Evolutionary conservation across 306 rosid genomes (phyloP), one percentile per base, ranked within the genome.

Genomic region (Parietaria judaica): DNA sequence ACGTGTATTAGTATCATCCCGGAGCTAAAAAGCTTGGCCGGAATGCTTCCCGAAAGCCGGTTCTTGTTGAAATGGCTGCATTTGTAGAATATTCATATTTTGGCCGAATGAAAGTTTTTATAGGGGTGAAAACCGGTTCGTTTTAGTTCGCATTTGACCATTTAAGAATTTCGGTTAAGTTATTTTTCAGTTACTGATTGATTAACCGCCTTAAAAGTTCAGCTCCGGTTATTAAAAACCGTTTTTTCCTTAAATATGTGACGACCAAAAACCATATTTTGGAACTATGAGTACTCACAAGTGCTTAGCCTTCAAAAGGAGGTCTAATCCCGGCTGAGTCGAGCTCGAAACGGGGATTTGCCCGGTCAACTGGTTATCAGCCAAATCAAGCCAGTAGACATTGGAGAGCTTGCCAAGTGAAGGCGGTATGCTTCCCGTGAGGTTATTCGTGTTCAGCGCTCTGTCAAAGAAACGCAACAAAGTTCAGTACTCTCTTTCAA

Each of bases 11-110:
- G 82, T 51, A 44, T 71, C 99, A 88, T 92, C 34, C 72, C 62
- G 44, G 94, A 71, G 76, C 81, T 79, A 74, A 92, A 92, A 65
- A 92, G 84, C 66, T 69, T 36, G 6, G 81, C 47, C 23, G 97
- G 81, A 68, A 92, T 88, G 74, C 73, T 3, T 63, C 97, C 95
- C 58, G 94, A 86, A 63, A 92, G 84, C 78, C 81, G 75, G 80
- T 92, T 92, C 81, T 92, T 86, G 72, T 84, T 92, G 79, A 92
- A 88, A 84, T 92, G 99, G 81, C 99, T 92, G 88, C 80, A 56
- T 61, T 66, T 54, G 56, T 51, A 74, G 48, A 61, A 55, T 53
- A 60, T 55, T 55, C 34, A 15, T 11, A 13, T 44, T 41, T 38
- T 5, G 45, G 6, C 45, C 3, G 7, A 41, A 41, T 8, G 7